Base-by-base conservation (phyloP, 2,329 filamentous ascomycete genomes). In the Helminthosporium solani region DNA sequence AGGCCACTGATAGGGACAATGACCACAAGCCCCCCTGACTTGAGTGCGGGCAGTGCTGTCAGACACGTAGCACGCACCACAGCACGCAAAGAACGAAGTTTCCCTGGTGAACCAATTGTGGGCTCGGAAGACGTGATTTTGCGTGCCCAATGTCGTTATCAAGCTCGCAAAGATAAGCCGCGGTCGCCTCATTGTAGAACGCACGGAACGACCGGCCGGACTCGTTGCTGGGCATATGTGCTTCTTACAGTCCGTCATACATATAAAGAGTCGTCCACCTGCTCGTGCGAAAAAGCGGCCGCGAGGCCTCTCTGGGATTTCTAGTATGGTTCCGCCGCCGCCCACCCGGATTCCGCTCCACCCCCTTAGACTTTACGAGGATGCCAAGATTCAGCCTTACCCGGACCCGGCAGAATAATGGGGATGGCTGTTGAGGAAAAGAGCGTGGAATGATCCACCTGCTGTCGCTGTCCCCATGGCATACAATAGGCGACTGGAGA, bases 91-190 rank as follows among this genome's bases (percentile, higher is more conserved):
- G 54, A 54, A 25, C 23, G 23, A 9, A 25, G 9, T 25, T 25
- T 5, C 23, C 9, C 9, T 9, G 9, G 23, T 31, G 28, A 31
- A 31, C 28, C 28, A 31, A 31, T 31, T 31, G 12, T 31, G 28
- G 14, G 28, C 28, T 12, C 6, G 7, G 28, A 31, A 31, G 28
- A 31, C 28, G 28, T 31, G 28, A 31, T 31, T 31, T 31, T 31
- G 28, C 14, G 28, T 14, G 28, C 28, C 4, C 28, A 14, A 57
- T 60, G 56, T 54, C 58, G 63, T 65, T 68, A 68, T 68, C 66
- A 64, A 63, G 63, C 47, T 58, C 58, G 60, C 59, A 60, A 66
- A 61, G 63, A 68, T 68, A 68, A 64, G 63, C 56, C 56, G 59
- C 52, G 49, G 64, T 62, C 56, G 61, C 57, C 53, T 61, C 56